Evolutionary conservation across 148 eudicot species (phyloP).

Genomic region (Cornus suecica): DNA sequence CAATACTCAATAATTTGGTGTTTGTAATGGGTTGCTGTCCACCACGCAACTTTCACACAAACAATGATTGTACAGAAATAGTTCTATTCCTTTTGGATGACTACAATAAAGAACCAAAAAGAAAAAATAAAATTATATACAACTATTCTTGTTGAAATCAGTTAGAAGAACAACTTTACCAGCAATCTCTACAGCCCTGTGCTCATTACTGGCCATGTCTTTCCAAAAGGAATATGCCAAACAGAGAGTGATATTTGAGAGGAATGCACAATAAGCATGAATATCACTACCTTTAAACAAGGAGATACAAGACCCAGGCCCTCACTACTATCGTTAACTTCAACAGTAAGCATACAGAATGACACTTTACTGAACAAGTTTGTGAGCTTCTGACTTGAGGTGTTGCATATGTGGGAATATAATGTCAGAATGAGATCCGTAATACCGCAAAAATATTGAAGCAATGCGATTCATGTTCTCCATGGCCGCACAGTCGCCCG

Average conservation of each 20-base stretch:
- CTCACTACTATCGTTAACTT: neutral
- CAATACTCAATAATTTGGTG: too few relatives aligned
- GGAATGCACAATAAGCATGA: neutral
- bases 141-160: too few relatives aligned
- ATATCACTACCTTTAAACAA: neutral
- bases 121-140: too few relatives aligned
- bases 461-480: conserved; percentile 36
- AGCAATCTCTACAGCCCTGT: neutral
- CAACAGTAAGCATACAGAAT: neutral
- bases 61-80: too few relatives aligned
- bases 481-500: conserved; percentile 36
- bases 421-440: conserved; percentile 61
- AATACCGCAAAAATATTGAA: conserved; percentile 54
- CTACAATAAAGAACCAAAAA: too few relatives aligned
- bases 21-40: too few relatives aligned
- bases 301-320: neutral
- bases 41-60: too few relatives aligned
- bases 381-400: conserved; percentile 33
- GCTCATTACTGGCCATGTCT: neutral
- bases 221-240: neutral
- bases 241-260: neutral
- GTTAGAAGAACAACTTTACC: neutral
- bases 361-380: conserved; percentile 12
- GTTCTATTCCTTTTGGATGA: too few relatives aligned
- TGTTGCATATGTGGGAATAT: conserved; percentile 53